Evolutionary conservation across 352 stramenopile genomes (phyloP).

Genomic region (Phytophthora constricta): DNA sequence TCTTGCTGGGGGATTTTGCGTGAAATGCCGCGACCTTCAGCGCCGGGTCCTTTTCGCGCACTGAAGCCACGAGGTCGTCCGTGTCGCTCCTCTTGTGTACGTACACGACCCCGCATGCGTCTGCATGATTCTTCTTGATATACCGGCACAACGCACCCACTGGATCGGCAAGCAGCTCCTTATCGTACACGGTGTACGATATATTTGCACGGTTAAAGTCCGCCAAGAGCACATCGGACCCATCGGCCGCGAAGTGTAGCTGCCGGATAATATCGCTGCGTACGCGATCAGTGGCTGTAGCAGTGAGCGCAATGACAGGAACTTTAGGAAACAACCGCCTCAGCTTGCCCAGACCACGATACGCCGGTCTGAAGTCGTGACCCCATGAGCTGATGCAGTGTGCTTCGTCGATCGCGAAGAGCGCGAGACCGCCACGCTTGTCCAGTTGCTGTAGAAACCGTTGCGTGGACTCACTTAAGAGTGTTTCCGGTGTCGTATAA

Average conservation of each 20-base stretch:
- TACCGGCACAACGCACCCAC: conserved; percentile 46
- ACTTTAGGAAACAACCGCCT: conserved; percentile 41
- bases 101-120: conserved; percentile 53
- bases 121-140: conserved; percentile 45
- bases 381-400: conserved; percentile 93
- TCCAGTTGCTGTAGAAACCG: conserved; percentile 43
- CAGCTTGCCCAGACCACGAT: conserved; percentile 52
- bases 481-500: conserved; percentile 90
- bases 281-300: conserved; percentile 80
- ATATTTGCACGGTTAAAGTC: conserved; percentile 75
- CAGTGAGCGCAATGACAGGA: conserved; percentile 89
- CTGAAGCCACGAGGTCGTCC: conserved; percentile 43
- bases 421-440: conserved; percentile 37
- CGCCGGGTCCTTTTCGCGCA: conserved; percentile 33
- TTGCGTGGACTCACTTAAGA: conserved; percentile 65
- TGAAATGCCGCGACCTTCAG: conserved; percentile 58
- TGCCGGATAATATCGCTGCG: conserved; percentile 66
- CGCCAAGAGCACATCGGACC: conserved; percentile 46
- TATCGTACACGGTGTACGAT: conserved; percentile 58
- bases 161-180: conserved; percentile 54
- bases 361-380: conserved; percentile 90
- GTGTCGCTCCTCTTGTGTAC: conserved; percentile 66
- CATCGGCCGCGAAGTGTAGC: conserved; percentile 41
- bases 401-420: conserved; percentile 90
- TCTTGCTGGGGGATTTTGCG: conserved; percentile 52